Evolutionary conservation across 2,329 filamentous ascomycete genomes (phyloP).

Genomic region (Neonectria neomacrospora): DNA sequence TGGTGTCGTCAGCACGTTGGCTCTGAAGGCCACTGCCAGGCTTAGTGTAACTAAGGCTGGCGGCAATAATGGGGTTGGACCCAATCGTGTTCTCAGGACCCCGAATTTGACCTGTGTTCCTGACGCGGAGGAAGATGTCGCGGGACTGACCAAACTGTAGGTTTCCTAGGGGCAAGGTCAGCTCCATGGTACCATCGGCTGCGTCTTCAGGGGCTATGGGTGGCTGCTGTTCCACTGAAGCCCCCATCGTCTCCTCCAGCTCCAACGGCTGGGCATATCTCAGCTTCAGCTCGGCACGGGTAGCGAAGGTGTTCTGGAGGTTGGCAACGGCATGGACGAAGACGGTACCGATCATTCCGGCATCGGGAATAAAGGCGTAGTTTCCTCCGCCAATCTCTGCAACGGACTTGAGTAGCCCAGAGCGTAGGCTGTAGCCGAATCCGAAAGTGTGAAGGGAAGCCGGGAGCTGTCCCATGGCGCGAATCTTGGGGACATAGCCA

Average conservation of each 20-base stretch:
- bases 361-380: constrained; percentile 71
- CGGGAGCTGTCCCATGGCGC: constrained; percentile 52
- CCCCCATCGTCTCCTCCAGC: constrained; percentile 54
- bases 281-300: constrained; percentile 56
- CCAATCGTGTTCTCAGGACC: constrained; percentile 6
- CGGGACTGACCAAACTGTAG: constrained; percentile 71
- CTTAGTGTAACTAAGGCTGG: constrained; percentile 50
- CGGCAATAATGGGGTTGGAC: constrained; percentile 45
- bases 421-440: constrained; percentile 49
- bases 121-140: constrained; percentile 61
- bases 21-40: constrained; percentile 25
- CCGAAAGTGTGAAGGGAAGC: constrained; percentile 56
- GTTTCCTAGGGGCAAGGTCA: constrained; percentile 60
- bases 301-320: constrained; percentile 68
- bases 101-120: constrained; percentile 34
- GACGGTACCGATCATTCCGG: constrained; percentile 71
- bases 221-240: constrained; percentile 51
- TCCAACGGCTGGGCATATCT: constrained; percentile 50
- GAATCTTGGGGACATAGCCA: constrained; percentile 67
- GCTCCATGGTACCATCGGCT: constrained; percentile 31
- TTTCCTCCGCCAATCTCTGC: constrained; percentile 67
- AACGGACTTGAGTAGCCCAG: constrained; percentile 68
- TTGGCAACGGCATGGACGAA: constrained; percentile 72
- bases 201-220: constrained; percentile 31
- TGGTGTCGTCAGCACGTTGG: neutral